Evolutionary conservation across 1,284 basidiomycete species (phyloP), one percentile per base, ranked within the genome.

Genomic region (Irpex sp.): DNA sequence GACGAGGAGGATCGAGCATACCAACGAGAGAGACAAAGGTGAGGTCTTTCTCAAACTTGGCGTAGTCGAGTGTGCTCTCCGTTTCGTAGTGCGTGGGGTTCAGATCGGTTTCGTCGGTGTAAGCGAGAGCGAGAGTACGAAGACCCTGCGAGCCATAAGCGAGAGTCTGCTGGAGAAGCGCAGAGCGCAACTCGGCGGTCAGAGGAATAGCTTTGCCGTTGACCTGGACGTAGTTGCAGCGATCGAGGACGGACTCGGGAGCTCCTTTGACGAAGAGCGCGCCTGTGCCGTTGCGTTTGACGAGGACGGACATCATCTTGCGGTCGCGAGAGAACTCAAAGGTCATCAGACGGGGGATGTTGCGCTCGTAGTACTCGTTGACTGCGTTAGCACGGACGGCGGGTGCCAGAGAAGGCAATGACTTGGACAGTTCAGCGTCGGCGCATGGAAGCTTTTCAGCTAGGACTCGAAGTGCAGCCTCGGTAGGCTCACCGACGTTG

Each of bases 321-420:
- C 96, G 91, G 75, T 99, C 97, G 39, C 96, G 90, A 33, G 94
- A 93, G 77, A 99, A 99, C 74, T 98, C 96, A 71, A 99, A 96
- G 2, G 96, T 98, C 65, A 96, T 78, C 10, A 97, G 80, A 63
- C 95, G 88, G 18, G 87, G 80, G 69, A 94, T 88, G 19, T 77
- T 80, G 56, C 80, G 78, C 67, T 94, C 91, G 70, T 92, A 88
- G 74, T 89, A 83, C 57, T 91, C 87, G 77, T 91, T 94, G 74
- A 98, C 83, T 45, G 90, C 94, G 66, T 84, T 92, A 56, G 90
- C 87, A 59, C 95, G 91, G 49, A 78, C 76, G 18, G 79, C 74
- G 33, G 84, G 82, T 9, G 85, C 73, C 19, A 96, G 79, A 47
- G 77, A 75, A 5, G 79, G 65, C 53, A 95, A 77, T 1, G 86